Base-by-base conservation (phyloP, 805 yeast genomes). In the Starmerella bombi region DNA sequence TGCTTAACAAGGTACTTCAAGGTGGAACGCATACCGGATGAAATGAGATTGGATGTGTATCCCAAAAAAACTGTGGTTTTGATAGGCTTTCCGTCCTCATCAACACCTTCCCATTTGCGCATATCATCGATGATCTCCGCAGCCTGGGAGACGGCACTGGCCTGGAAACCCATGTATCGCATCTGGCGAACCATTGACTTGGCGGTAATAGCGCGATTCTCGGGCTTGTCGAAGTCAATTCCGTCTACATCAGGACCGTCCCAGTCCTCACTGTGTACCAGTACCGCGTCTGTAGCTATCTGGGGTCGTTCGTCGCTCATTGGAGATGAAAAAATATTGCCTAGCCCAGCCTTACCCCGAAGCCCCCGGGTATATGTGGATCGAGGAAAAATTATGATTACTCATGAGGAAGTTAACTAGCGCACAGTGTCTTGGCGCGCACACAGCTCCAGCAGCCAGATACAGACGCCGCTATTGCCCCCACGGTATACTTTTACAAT, bases 91-190 rank as follows among this genome's bases (percentile, higher is more conserved):
- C 66, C 66, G 37, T 74, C 77, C 27, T 63, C 72, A 54, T 81
- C 81, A 43, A 72, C 72, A 41, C 97, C 98, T 62, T 88, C 75
- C 97, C 97, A 91, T 18, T 64, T 43, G 63, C 95, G 74, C 99
- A 91, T 91, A 36, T 80, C 76, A 56, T 88, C 75, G 44, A 91
- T 84, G 50, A 93, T 83, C 23, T 85, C 94, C 59, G 96, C 85
- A 2, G 95, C 96, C 51, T 75, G 69, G 25, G 85, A 77, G 35
- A 91, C 70, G 5, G 88, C 71, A 6, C 86, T 74, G 8, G 93
- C 98, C 65, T 91, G 99, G 67, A 88, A 91, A 6, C 99, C 99
- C 96, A 93, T 91, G 29, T 75, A 76, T 53, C 68, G 76, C 98
- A 93, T 91, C 25, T 88, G 74, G 25, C 66, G 67, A 48, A 91